Evolutionary conservation across 306 rosid genomes (phyloP).

Genomic region (Clitoria ternatea): DNA sequence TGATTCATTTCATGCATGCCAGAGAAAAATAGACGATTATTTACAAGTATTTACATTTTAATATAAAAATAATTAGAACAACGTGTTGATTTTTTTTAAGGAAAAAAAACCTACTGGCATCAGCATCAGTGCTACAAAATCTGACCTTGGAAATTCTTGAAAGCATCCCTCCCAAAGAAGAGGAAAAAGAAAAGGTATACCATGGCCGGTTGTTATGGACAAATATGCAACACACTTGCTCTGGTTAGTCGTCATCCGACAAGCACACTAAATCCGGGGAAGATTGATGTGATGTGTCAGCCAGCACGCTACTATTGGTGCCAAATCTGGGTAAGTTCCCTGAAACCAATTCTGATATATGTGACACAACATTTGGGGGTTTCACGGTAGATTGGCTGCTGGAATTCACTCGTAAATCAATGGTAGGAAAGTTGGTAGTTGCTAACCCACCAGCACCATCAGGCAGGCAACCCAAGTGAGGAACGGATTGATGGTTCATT

Average conservation of each 20-base stretch:
- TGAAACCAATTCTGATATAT: slow-evolving; percentile 1
- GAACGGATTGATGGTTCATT: slow-evolving; percentile 25
- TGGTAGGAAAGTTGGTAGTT: slow-evolving; percentile 22
- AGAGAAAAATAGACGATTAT: slow-evolving; percentile 5
- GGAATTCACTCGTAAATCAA: slow-evolving; percentile 23
- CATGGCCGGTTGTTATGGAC: background rate
- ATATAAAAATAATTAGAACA: slow-evolving; percentile 2
- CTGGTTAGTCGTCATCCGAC: slow-evolving; percentile 60
- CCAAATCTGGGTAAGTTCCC: slow-evolving; percentile 18
- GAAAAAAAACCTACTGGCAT: background rate
- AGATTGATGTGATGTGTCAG: slow-evolving; percentile 26
- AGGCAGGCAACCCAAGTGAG: slow-evolving; percentile 16
- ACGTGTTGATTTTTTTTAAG: background rate
- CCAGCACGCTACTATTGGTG: background rate
- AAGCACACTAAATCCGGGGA: slow-evolving; percentile 43
- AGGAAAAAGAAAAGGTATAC: background rate
- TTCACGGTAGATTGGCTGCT: slow-evolving; percentile 30
- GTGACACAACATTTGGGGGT: slow-evolving; percentile 13
- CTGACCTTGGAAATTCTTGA: background rate
- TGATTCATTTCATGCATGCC: background rate
- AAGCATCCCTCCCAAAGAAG: background rate
- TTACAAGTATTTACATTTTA: slow-evolving; percentile 20
- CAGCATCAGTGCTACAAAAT: background rate
- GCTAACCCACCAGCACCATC: slow-evolving; percentile 21
- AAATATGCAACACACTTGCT: background rate